Evolutionary conservation across 257 asterid species (phyloP), one percentile per base, ranked within the genome.

Genomic region (Datura wrightii): DNA sequence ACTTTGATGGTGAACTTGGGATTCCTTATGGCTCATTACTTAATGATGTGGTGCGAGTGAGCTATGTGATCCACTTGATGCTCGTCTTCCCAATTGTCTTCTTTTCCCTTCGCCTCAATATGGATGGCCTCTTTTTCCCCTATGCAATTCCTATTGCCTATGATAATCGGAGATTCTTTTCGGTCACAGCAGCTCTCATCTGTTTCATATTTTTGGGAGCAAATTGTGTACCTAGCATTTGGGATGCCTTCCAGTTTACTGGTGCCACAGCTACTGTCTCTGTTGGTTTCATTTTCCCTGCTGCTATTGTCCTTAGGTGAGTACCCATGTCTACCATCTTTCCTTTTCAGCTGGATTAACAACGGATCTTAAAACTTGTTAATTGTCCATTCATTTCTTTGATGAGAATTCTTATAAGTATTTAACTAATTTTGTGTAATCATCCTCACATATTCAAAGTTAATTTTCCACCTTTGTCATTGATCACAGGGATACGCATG

Each of bases 191-290:
- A 81, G 89, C 87, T 82, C 92, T 94, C n/a, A 88, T 93, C 88
- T 89, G 93, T 84, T 89, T 94, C 74, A 85, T 94, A 63, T 94
- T 93, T 86, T 9, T 93, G 69, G 98, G 95, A 84, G 98, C 97
- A 85, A 94, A 93, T 89, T 91, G 85, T 31, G 94, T 94, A 36
- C 98, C 97, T 60, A 94, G 94, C 85, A 93, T 93, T 85, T 94
- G 98, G 98, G 97, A 92, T 74, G 98, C 98, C 79, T 94, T 94
- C 87, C 98, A 93, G 85, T 94, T 94, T 87, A 94, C 98, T 41
- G 98, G 98, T 41, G 97, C 98, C 83, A 94, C 98, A 3, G 97
- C 98, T 86, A 93, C 97, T 1, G 97, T 94, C 59, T 58, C 97
- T 0, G 97, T 93, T 70, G 98, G 98, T 42, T 93, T 67, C 90